phyloP scores from a whole-genome alignment of 176 grass and related monocot genomes.

The Musa acuminata region DNA sequence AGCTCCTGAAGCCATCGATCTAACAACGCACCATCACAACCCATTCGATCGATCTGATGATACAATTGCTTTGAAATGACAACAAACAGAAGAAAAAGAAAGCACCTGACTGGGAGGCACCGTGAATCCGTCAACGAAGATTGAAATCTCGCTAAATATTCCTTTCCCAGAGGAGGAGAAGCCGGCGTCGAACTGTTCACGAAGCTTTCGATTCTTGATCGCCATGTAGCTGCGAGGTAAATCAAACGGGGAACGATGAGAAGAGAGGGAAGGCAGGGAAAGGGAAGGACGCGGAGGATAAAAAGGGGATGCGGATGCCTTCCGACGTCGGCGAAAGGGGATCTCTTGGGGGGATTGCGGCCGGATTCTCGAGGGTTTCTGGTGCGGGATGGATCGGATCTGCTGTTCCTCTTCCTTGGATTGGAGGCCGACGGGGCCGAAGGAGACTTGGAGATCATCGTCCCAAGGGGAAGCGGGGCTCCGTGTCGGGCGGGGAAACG shows the following conservation, averaged over 20 bases:
- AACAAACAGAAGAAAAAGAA: background rate
- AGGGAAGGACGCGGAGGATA: background rate
- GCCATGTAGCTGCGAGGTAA: slow-evolving; percentile 29
- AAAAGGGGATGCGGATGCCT: slow-evolving; percentile 10
- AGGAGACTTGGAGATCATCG: background rate
- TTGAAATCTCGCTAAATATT: slow-evolving; percentile 31
- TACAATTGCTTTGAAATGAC: background rate
- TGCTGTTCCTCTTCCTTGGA: slow-evolving; percentile 16
- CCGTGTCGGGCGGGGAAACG: background rate
- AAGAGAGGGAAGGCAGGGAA: background rate
- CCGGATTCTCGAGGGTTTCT: slow-evolving; percentile 13
- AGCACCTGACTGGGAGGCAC: slow-evolving; percentile 31
- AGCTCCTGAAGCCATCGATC: slow-evolving; percentile 40
- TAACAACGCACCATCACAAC: background rate
- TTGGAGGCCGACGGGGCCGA: background rate
- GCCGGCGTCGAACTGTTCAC: slow-evolving; percentile 33
- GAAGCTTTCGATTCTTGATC: slow-evolving; percentile 36
- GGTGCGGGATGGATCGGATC: slow-evolving; percentile 10
- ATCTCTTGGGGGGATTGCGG: slow-evolving; percentile 2
- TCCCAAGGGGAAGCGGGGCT: background rate
- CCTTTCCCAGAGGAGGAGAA: slow-evolving; percentile 17
- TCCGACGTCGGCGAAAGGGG: slow-evolving; percentile 31
- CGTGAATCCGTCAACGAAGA: slow-evolving; percentile 43
- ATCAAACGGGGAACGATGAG: background rate
- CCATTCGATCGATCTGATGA: background rate